Base-by-base conservation (phyloP, 176 grass and related monocot species). In the Eragrostis nindensis region DNA sequence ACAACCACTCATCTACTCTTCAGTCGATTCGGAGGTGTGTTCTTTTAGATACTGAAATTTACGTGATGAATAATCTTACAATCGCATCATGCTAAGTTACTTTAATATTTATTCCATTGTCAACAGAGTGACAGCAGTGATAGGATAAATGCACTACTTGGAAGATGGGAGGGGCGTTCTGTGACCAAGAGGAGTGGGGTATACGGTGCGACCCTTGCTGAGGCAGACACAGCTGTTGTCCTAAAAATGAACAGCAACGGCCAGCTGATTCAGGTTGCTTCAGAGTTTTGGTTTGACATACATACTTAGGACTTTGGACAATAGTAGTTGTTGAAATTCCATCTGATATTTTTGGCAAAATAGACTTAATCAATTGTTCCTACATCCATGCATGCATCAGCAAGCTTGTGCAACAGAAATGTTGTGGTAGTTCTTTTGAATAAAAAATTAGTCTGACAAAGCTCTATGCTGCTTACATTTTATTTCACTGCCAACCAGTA, bases 161-260 rank as follows among this genome's bases (percentile, higher is more conserved):
- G 92, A 73, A 83, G 84, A 79, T 99, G 96, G 92, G 84, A 93
- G 74, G 92, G 96, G 18, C 90, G 74, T 84, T 95, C 96, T 75
- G 75, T 99, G 52, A 99, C 92, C 5, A 99, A 93, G 62, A 74
- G 96, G 70, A 95, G 92, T 11, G 96, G 96, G 46, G 86, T 99
- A 40, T 99, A 99, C 84, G 96, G 92, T 80, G 86, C 96, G 60
- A 98, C 90, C 0, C 78, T 93, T 36, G 32, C 73, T 74, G 82
- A 99, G 55, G 96, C 88, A 65, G 72, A 93, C 77, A 99, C 90
- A 26, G 49, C 79, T 66, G 55, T 84, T 84, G 53, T 88, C 38
- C 90, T 99, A 59, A 77, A 95, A 76, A 90, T 88, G 63, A 88
- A 83, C 62, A 68, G 18, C 6, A 84, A 90, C 8, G 84, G 85